Percentiles rank a stretch among this genome's conserved stretches.
Evolutionary conservation across 2,329 filamentous ascomycete species (phyloP).

Genomic region (Exophiala viscosa): DNA sequence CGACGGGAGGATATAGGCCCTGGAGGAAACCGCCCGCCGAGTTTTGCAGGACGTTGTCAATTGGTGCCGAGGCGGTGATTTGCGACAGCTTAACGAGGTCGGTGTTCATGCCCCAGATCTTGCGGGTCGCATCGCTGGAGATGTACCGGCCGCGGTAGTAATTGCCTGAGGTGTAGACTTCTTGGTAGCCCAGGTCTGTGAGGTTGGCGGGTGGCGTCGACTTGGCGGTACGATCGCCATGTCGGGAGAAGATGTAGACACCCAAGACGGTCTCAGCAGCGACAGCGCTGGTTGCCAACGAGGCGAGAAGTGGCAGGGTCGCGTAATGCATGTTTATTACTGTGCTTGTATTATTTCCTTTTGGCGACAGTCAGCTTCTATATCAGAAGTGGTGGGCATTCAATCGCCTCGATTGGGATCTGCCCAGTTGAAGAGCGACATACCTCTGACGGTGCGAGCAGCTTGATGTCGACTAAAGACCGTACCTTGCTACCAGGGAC

Average conservation of each 20-base stretch:
- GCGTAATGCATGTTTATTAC: conserved; percentile 14
- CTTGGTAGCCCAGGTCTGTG: conserved; percentile 72
- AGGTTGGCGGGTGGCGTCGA: conserved; percentile 65
- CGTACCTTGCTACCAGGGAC: too few species aligned
- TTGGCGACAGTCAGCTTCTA: background rate
- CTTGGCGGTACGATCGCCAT: conserved; percentile 85
- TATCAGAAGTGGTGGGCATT: too few species aligned
- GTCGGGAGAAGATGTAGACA: conserved; percentile 81
- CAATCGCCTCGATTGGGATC: too few species aligned
- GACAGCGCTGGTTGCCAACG: conserved; percentile 13
- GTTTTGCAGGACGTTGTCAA: conserved; percentile 73
- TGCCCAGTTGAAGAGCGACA: too few species aligned
- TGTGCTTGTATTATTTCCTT: background rate
- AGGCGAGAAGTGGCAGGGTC: conserved; percentile 15
- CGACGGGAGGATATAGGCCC: conserved; percentile 78
- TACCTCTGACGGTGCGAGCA: too few species aligned
- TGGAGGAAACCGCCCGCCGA: conserved; percentile 74
- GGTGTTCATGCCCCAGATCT: conserved; percentile 64
- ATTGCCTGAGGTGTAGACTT: conserved; percentile 68
- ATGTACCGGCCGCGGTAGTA: conserved; percentile 79
- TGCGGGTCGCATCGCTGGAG: conserved; percentile 52
- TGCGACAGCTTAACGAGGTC: conserved; percentile 67
- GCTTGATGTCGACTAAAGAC: too few species aligned
- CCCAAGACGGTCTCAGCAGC: conserved; percentile 67
- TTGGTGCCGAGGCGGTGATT: conserved; percentile 67